These are phyloP conservation scores for Delitschia confertaspora DNA, from an alignment of 495 filamentous ascomycete species.

Conservation along the genomic window DNA sequence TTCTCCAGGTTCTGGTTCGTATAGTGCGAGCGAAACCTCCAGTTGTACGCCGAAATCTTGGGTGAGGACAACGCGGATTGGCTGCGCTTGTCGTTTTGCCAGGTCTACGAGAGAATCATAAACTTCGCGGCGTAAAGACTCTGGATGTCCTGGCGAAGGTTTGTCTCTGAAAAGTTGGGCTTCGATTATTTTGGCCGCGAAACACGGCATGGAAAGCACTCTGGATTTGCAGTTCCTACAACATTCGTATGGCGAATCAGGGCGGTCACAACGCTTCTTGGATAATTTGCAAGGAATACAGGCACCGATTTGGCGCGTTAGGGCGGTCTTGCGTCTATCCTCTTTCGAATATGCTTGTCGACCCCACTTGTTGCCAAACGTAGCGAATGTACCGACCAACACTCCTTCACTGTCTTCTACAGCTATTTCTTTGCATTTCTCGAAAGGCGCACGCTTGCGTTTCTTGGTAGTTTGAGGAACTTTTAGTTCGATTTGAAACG, in stretches of 20 bases:
- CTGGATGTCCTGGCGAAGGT: conserved; percentile 3
- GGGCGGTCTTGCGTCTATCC: neutral
- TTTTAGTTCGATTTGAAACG: too few species aligned
- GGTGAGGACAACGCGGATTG: conserved; percentile 2
- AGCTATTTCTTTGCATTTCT: too few species aligned
- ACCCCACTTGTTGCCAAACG: neutral
- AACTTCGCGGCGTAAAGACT: conserved; percentile 2
- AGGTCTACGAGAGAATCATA: conserved; percentile 3
- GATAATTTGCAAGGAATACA: neutral
- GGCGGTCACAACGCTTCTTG: conserved; percentile 5
- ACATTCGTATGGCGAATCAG: conserved; percentile 5
- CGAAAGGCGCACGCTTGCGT: too few species aligned
- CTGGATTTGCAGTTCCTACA: conserved; percentile 4
- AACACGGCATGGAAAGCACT: conserved; percentile 6
- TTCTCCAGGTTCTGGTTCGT: conserved; percentile 4
- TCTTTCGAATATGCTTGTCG: neutral
- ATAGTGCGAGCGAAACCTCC: neutral
- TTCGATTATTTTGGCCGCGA: conserved; percentile 8
- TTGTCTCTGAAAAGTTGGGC: conserved; percentile 11
- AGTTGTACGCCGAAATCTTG: conserved; percentile 8
- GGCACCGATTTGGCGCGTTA: neutral
- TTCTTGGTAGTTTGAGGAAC: too few species aligned
- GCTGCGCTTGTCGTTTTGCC: conserved; percentile 1
- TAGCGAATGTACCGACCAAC: neutral
- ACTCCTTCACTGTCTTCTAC: too few species aligned